Evolutionary conservation across 305 asterid species (phyloP).

Genomic region (Solanum hybrid): DNA sequence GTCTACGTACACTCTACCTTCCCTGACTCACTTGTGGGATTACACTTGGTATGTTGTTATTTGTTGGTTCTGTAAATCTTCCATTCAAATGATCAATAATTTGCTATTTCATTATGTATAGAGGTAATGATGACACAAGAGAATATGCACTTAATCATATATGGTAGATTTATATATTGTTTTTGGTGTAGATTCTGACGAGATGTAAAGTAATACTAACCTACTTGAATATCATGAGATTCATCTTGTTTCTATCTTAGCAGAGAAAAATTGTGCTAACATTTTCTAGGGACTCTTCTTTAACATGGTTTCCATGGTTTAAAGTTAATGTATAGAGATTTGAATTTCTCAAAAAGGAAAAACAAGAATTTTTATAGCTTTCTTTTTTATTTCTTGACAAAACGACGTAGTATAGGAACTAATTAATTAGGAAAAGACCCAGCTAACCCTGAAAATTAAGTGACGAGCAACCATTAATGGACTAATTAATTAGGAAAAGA

Average conservation of each 20-base stretch:
- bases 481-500: not conserved
- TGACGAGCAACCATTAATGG: not conserved
- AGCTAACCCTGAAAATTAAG: not conserved
- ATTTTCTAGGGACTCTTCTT: too few species aligned
- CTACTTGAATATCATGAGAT: too few species aligned
- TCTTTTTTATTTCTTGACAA: too few species aligned
- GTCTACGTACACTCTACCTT: not conserved
- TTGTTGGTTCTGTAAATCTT: not conserved
- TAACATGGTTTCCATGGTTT: too few species aligned
- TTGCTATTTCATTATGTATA: not conserved
- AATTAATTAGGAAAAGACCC: not conserved
- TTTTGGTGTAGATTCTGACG: not conserved
- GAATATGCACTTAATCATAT: not conserved
- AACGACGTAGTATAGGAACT: not conserved
- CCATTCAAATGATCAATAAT: not conserved
- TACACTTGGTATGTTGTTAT: not conserved
- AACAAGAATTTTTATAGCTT: too few species aligned
- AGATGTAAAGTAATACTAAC: not conserved
- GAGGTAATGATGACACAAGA: not conserved
- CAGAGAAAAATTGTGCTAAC: too few species aligned
- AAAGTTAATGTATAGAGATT: too few species aligned
- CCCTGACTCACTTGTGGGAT: not conserved
- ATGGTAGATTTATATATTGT: not conserved
- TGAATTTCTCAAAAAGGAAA: too few species aligned
- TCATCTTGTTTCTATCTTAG: too few species aligned